phyloP scores from a whole-genome alignment of 352 stramenopile genomes.

The Peronospora farinosa region DNA sequence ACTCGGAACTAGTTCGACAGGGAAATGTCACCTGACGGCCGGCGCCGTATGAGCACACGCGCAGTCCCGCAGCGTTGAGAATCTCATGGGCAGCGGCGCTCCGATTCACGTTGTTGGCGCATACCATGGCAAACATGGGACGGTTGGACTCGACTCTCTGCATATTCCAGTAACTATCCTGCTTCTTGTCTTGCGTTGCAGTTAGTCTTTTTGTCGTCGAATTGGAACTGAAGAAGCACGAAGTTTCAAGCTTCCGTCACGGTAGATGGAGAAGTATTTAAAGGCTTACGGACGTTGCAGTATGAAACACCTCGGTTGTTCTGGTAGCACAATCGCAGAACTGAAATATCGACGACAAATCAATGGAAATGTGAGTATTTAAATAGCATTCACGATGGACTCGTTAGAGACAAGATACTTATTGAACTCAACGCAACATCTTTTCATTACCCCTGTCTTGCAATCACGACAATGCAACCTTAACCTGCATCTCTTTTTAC shows the following conservation, averaged over 20 bases:
- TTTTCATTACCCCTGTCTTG: background rate
- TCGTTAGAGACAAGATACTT: background rate
- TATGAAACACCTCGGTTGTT: conserved; percentile 2
- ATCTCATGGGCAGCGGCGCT: conserved; percentile 68
- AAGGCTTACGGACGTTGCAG: conserved; percentile 6
- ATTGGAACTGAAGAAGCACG: conserved; percentile 24
- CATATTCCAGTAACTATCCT: conserved; percentile 1
- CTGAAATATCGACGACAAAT: background rate
- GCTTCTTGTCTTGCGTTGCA: no score
- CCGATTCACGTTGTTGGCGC: conserved; percentile 83
- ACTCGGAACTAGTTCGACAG: conserved; percentile 24
- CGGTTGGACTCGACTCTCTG: conserved; percentile 1
- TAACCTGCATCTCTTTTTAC: conserved; percentile 10
- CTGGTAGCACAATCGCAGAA: background rate
- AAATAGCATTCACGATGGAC: background rate
- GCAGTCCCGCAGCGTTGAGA: conserved; percentile 45
- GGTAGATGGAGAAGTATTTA: no score
- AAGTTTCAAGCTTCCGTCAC: no score
- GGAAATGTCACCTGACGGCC: conserved; percentile 59
- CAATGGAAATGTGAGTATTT: background rate
- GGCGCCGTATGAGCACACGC: conserved; percentile 69
- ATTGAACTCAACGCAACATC: background rate
- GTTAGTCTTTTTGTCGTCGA: conserved; percentile 8
- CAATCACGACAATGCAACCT: conserved; percentile 17
- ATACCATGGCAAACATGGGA: conserved; percentile 74